Evolutionary conservation across 2,329 filamentous ascomycete species (phyloP).

Genomic region (Paraconiothyrium brasiliense): DNA sequence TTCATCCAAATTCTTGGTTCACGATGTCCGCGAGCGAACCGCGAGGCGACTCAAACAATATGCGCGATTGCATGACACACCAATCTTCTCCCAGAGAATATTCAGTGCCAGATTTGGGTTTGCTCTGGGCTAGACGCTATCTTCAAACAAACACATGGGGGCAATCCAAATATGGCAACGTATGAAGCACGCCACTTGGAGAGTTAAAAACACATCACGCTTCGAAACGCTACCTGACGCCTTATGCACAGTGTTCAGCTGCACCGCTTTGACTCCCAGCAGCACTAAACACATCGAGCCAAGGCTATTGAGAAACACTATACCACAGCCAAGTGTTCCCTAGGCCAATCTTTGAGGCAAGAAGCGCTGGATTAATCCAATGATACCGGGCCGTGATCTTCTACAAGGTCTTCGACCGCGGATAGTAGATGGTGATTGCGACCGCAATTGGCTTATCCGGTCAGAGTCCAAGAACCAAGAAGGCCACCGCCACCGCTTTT

Average conservation of each 20-base stretch:
- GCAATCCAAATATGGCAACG: conserved; percentile 10
- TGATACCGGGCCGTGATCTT: not conserved
- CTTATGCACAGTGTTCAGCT: not conserved
- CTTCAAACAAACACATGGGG: conserved; percentile 9
- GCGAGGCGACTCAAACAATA: not conserved
- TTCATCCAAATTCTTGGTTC: not conserved
- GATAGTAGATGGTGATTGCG: not conserved
- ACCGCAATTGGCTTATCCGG: conserved; percentile 12
- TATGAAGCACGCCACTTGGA: conserved; percentile 11
- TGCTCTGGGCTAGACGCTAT: not conserved
- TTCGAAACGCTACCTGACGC: conserved; percentile 10
- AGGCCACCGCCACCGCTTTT: conserved; percentile 1
- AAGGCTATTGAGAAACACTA: conserved; percentile 21
- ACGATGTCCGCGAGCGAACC: not conserved
- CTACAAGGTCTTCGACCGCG: conserved; percentile 5
- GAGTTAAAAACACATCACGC: conserved; percentile 8
- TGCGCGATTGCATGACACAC: not conserved
- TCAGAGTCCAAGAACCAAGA: conserved; percentile 4
- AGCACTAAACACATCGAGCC: conserved; percentile 11
- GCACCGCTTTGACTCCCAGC: not conserved
- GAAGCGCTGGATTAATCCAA: conserved; percentile 14
- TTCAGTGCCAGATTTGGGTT: not conserved
- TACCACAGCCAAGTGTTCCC: conserved; percentile 20
- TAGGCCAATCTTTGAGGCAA: conserved; percentile 18
- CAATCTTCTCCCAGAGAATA: not conserved